Percentiles rank a stretch among this genome's conserved stretches.
Conservation (phyloP, 1,139 yeast genomes). For the Suhomyces ambrosiae region DNA sequence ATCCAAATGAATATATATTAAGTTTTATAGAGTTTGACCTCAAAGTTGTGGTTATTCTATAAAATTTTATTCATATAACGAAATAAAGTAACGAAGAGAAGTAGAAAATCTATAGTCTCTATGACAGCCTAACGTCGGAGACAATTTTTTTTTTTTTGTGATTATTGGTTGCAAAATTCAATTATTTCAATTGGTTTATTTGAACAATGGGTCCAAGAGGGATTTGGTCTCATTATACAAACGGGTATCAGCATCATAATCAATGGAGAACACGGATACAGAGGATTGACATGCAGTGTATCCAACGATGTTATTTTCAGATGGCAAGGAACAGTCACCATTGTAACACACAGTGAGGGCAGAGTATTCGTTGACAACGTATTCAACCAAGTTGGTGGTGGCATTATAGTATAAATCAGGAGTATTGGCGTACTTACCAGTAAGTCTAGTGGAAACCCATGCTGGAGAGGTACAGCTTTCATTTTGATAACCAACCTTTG, state of each 20-base stretch:
- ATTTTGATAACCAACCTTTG: constrained; percentile 39
- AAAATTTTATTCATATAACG: too few relatives aligned
- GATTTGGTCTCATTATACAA: constrained; percentile 29
- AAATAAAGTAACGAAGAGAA: constrained; percentile 8
- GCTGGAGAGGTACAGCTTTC: constrained; percentile 40
- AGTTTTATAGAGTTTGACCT: too few relatives aligned
- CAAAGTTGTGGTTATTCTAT: too few relatives aligned
- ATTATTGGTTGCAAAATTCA: too few relatives aligned
- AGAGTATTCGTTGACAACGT: constrained; percentile 13
- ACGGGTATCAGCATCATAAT: constrained; percentile 41
- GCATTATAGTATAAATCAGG: constrained; percentile 35
- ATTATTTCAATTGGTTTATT: not conserved
- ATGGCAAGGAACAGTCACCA: constrained; percentile 42
- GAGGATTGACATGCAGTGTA: constrained; percentile 34
- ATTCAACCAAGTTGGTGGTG: constrained; percentile 29
- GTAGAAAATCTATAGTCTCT: constrained; percentile 2
- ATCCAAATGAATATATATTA: too few relatives aligned
- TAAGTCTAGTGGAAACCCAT: constrained; percentile 41
- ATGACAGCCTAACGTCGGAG: too few relatives aligned
- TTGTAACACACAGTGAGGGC: constrained; percentile 31
- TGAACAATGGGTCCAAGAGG: constrained; percentile 21
- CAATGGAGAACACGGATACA: constrained; percentile 43
- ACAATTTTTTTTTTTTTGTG: too few relatives aligned
- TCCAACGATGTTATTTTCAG: constrained; percentile 30
- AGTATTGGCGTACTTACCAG: constrained; percentile 37